Evolutionary conservation across 2,329 filamentous ascomycete species (phyloP).

Genomic region (Bipolaris bicolor): DNA sequence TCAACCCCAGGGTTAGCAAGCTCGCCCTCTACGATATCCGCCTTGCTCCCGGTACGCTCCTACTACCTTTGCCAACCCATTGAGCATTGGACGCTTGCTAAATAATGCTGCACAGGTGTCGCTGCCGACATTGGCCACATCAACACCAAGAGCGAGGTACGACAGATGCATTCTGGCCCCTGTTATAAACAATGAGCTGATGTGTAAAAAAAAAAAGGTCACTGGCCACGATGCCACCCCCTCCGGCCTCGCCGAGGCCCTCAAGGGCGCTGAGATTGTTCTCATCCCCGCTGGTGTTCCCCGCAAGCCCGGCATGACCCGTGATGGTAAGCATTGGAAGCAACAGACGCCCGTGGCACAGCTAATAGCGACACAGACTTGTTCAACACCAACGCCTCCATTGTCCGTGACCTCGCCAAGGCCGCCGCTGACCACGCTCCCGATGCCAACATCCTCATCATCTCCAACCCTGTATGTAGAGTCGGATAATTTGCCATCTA

Average conservation of each 20-base stretch:
- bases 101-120: slow-evolving; percentile 69
- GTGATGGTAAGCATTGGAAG: slow-evolving; percentile 68
- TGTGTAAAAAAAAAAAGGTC: slow-evolving; percentile 60
- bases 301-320: slow-evolving; percentile 99
- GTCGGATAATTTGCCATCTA: background rate
- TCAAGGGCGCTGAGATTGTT: slow-evolving; percentile 90
- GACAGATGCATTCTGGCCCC: slow-evolving; percentile 16
- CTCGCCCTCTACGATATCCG: slow-evolving; percentile 98
- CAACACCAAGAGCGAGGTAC: slow-evolving; percentile 90
- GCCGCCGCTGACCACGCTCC: slow-evolving; percentile 86
- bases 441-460: slow-evolving; percentile 94
- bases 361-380: slow-evolving; percentile 67
- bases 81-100: slow-evolving; percentile 14
- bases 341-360: background rate
- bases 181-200: slow-evolving; percentile 25
- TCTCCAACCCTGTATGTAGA: slow-evolving; percentile 83
- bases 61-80: slow-evolving; percentile 1
- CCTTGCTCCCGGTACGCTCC: slow-evolving; percentile 80
- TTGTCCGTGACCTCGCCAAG: slow-evolving; percentile 98
- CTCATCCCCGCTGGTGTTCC: slow-evolving; percentile 98
- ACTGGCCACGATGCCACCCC: slow-evolving; percentile 84
- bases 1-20: slow-evolving; percentile 92
- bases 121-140: slow-evolving; percentile 98
- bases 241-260: slow-evolving; percentile 74
- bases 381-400: slow-evolving; percentile 99